A percentile compares a stretch with the other conserved stretches of the same genome.
phyloP scores from a whole-genome alignment of 2,329 filamentous ascomycete species.

The Aspergillus fischeri region DNA sequence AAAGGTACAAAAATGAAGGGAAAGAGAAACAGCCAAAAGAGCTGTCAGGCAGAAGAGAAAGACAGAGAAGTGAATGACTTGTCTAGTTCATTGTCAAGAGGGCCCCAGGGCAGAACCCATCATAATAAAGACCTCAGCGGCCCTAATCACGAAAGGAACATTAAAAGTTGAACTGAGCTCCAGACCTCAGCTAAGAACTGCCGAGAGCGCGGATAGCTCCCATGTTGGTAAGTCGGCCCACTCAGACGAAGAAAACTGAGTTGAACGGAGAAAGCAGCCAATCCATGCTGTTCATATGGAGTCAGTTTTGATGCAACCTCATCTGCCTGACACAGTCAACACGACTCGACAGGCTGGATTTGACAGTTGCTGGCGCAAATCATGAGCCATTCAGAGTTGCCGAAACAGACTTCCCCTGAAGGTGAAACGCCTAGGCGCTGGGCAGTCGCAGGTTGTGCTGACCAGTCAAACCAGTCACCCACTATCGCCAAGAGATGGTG shows the following conservation, averaged over 20 bases:
- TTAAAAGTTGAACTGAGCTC: not conserved
- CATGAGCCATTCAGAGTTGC: not conserved
- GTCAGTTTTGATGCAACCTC: constrained; percentile 3
- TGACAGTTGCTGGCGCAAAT: not conserved
- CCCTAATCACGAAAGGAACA: not conserved
- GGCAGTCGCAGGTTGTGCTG: not conserved
- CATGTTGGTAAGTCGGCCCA: not conserved
- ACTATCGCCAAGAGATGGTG: too few relatives aligned
- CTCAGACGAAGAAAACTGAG: not conserved
- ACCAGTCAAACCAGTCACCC: not conserved
- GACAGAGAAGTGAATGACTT: constrained; percentile 8
- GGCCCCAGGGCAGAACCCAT: not conserved
- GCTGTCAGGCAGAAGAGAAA: not conserved
- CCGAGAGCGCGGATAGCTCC: not conserved
- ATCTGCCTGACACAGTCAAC: constrained; percentile 16
- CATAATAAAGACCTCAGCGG: not conserved
- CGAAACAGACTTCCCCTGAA: not conserved
- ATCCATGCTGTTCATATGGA: constrained; percentile 3
- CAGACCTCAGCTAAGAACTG: not conserved
- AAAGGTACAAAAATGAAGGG: constrained; percentile 5
- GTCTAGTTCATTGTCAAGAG: constrained; percentile 2
- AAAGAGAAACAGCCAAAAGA: constrained; percentile 13
- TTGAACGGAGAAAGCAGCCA: not conserved
- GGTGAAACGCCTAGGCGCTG: not conserved
- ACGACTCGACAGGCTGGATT: not conserved